Conservation (phyloP, 768 basidiomycete species). For the Termitomyces bulborhizus region DNA sequence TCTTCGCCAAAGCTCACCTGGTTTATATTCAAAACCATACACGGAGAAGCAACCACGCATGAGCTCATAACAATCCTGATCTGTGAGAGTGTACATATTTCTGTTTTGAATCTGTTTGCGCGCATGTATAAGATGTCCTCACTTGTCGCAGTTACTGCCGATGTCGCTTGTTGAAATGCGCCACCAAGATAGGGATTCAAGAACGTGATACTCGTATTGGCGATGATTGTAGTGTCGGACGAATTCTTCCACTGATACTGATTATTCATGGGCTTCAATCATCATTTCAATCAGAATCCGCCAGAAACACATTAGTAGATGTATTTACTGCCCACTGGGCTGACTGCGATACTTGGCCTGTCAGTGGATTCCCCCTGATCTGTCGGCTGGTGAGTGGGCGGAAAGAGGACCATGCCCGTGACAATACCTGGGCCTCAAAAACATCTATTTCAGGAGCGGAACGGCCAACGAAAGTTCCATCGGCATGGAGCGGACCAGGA, state of each 20-base stretch:
- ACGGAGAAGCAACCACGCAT: slow-evolving; percentile 48
- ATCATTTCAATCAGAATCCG: neutral
- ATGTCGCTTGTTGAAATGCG: slow-evolving; percentile 79
- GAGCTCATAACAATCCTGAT: slow-evolving; percentile 66
- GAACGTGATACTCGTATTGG: slow-evolving; percentile 40
- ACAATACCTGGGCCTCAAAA: slow-evolving; percentile 75
- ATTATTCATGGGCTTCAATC: slow-evolving; percentile 65
- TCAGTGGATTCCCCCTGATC: slow-evolving; percentile 28
- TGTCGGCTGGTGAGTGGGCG: slow-evolving; percentile 6
- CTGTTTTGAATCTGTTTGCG: neutral
- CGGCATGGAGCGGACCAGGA: slow-evolving; percentile 74
- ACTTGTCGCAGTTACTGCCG: slow-evolving; percentile 59
- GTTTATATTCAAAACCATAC: slow-evolving; percentile 80
- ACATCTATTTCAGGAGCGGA: slow-evolving; percentile 84
- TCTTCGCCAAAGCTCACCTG: slow-evolving; percentile 32
- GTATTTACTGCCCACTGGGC: slow-evolving; percentile 70
- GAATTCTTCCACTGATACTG: slow-evolving; percentile 67
- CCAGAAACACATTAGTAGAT: neutral
- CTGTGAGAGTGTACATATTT: slow-evolving; percentile 22
- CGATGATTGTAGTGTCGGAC: slow-evolving; percentile 49
- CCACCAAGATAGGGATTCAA: slow-evolving; percentile 72
- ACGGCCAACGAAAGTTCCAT: slow-evolving; percentile 79
- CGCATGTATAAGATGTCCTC: slow-evolving; percentile 12
- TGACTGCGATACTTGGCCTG: slow-evolving; percentile 72
- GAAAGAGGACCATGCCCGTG: neutral